Evolutionary conservation across 768 basidiomycete species (phyloP).

Genomic region (Zangia roseola): DNA sequence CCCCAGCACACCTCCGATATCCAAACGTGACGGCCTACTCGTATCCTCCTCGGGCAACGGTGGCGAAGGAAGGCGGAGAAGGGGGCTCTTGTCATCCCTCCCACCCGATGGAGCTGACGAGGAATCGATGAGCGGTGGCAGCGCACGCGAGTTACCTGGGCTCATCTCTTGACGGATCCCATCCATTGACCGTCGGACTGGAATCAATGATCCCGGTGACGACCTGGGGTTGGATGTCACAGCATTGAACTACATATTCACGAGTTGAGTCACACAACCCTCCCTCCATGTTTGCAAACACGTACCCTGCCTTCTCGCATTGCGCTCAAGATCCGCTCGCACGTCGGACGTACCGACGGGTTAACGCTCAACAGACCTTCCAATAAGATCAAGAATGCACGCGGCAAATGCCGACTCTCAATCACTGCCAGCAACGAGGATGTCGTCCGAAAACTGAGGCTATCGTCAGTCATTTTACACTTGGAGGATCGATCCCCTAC

Average conservation of each 20-base stretch:
- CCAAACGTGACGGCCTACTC: neutral
- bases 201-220: slow-evolving; percentile 22
- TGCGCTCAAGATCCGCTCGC: slow-evolving; percentile 68
- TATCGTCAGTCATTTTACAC: slow-evolving; percentile 7
- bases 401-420: slow-evolving; percentile 69
- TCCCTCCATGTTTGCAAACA: slow-evolving; percentile 6
- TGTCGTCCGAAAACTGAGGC: slow-evolving; percentile 52
- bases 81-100: slow-evolving; percentile 11
- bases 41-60: neutral
- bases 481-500: slow-evolving; percentile 35
- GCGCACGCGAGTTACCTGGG: slow-evolving; percentile 8
- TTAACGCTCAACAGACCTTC: slow-evolving; percentile 66
- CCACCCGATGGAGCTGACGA: neutral
- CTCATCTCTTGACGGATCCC: slow-evolving; percentile 13
- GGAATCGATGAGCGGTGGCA: slow-evolving; percentile 13
- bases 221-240: slow-evolving; percentile 1
- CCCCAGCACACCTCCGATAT: slow-evolving; percentile 2
- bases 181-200: slow-evolving; percentile 17
- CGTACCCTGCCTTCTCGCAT: slow-evolving; percentile 73
- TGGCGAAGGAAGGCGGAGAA: slow-evolving; percentile 17
- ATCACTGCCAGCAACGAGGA: slow-evolving; percentile 53
- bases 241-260: slow-evolving; percentile 30
- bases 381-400: slow-evolving; percentile 67
- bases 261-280: neutral
- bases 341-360: slow-evolving; percentile 63